These are phyloP conservation scores for Codiaeum variegatum DNA, from an alignment of 441 rosid genomes.

Conservation along the genomic window DNA sequence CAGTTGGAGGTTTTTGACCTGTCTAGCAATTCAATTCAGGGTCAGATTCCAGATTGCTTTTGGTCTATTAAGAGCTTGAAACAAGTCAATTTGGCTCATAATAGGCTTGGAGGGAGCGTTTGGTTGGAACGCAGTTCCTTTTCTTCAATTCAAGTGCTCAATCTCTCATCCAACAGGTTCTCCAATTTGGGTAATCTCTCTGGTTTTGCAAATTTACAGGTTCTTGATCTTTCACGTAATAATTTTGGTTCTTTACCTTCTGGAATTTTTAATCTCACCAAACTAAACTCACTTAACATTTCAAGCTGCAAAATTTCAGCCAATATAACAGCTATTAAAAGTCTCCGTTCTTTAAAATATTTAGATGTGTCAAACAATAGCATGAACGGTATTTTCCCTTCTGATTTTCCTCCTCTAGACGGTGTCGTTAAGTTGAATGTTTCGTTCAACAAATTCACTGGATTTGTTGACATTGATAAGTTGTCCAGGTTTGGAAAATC, in stretches of 20 bases:
- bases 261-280: conserved; percentile 46
- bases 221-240: conserved; percentile 64
- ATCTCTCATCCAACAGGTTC: conserved; percentile 77
- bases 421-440: conserved; percentile 53
- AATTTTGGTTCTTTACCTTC: conserved; percentile 42
- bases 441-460: conserved; percentile 64
- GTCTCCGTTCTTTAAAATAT: conserved; percentile 43
- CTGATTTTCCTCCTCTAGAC: conserved; percentile 59
- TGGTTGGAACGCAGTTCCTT: conserved; percentile 28
- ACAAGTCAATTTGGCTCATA: conserved; percentile 48
- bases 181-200: conserved; percentile 51
- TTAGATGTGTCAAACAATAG: conserved; percentile 69
- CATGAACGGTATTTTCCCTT: conserved; percentile 67
- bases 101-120: conserved; percentile 68
- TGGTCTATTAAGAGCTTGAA: conserved; percentile 48
- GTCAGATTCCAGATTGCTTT: conserved; percentile 63
- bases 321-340: conserved; percentile 43
- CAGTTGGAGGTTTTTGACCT: conserved; percentile 51
- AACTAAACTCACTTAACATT: conserved; percentile 45
- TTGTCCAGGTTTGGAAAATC: conserved; percentile 54
- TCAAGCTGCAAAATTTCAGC: conserved; percentile 63
- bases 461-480: conserved; percentile 34
- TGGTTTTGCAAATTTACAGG: conserved; percentile 42
- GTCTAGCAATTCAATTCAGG: conserved; percentile 65
- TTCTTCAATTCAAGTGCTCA: conserved; percentile 45